These are phyloP conservation scores for Emergomyces orientalis DNA, from an alignment of 2,329 filamentous ascomycete species.

Conservation along the genomic window DNA sequence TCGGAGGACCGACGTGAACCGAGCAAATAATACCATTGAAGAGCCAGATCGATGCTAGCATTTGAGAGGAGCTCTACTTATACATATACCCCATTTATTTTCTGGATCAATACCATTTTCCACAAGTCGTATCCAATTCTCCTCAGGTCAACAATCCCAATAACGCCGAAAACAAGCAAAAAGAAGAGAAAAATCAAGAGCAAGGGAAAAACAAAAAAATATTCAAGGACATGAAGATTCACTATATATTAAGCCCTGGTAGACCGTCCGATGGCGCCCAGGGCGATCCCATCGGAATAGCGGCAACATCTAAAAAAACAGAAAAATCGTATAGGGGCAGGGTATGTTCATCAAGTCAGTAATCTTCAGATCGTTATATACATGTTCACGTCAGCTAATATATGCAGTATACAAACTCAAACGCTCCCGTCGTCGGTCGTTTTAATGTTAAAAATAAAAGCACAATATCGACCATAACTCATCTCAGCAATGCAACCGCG, in stretches of 20 bases:
- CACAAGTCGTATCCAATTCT: background rate
- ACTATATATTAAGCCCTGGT: background rate
- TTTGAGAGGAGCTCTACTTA: background rate
- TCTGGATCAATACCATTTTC: background rate
- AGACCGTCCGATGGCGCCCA: background rate
- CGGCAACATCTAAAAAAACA: background rate
- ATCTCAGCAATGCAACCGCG: conserved; percentile 10
- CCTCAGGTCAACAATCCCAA: background rate
- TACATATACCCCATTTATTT: background rate
- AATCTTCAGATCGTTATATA: background rate
- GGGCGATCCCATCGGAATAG: background rate
- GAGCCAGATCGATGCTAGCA: background rate
- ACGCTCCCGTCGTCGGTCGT: background rate
- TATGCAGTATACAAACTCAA: background rate
- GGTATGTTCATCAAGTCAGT: background rate
- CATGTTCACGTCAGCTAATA: background rate
- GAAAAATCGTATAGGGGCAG: background rate
- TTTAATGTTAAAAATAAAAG: background rate
- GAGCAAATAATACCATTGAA: background rate
- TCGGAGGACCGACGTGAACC: background rate
- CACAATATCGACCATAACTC: background rate
- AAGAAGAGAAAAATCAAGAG: background rate
- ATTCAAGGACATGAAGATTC: background rate
- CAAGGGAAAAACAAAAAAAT: background rate
- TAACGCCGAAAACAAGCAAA: background rate